Evolutionary conservation across 179 eudicot genomes (phyloP), one percentile per base, ranked within the genome.

Genomic region (Beta macrorhiza): DNA sequence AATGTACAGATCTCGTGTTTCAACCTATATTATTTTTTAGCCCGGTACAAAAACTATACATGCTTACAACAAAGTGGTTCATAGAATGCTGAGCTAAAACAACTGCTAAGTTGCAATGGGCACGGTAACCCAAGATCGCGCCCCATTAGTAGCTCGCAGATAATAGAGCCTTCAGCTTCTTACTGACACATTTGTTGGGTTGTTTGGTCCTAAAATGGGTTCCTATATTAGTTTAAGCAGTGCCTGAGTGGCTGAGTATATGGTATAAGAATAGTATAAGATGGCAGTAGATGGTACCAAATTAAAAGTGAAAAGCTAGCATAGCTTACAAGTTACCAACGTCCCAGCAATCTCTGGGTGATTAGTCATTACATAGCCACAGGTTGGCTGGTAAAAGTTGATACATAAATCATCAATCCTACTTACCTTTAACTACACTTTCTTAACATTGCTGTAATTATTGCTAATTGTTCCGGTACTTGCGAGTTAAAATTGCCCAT

Each of bases 331-430:
- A 37, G 42, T 37, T 37, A 37, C 49, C 57, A 75, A 67, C 32
- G 37, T 69, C 25, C 83, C 80, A 80, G 83, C 83, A 83, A 74
- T 83, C 85, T 79, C 80, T 79, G 82, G 77, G 80, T 75, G 72
- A 83, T 83, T 83, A 79, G 82, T 83, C 82, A 79, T 83, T 56
- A 70, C 80, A 67, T 6, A 79, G 25, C 76, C 76, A 80, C 83
- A 83, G 62, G 16, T 80, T 83, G 86, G 81, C 81, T 80, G 75
- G 81, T 83, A 80, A 83, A 83, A 83, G 86, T 83, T 53, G 22
- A 69, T 62, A 83, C 86, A 83, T 80, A 71, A 80, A 80, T 80
- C 74, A 83, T 83, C 45, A 80, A 52, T 64, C 78, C 81, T 83
- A 76, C 53, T 75, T 52, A 49, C 63, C 71, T 74, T 79, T 79